A percentile compares a stretch with the other conserved stretches of the same genome.
These are phyloP conservation scores for Ballota nigra DNA, from an alignment of 257 asterid genomes.

Conservation along the genomic window DNA sequence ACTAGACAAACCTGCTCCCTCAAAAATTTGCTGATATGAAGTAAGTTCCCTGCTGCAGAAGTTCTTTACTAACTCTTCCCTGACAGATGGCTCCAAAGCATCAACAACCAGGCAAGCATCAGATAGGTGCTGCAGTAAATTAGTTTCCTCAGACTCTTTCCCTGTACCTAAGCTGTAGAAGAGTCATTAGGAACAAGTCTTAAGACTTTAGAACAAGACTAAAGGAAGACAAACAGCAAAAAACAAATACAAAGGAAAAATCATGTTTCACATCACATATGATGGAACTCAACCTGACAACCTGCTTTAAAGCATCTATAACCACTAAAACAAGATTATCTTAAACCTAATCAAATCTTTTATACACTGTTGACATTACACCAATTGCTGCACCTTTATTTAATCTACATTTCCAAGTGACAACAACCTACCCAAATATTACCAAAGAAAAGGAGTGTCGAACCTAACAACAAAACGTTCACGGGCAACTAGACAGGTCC, in stretches of 20 bases:
- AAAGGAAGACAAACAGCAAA: conserved; percentile 14
- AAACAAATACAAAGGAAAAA: not conserved
- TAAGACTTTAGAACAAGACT: conserved; percentile 11
- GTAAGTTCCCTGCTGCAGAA: conserved; percentile 94
- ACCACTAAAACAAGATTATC: conserved; percentile 13
- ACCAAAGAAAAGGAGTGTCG: not conserved
- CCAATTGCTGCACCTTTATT: not conserved
- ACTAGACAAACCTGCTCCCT: conserved; percentile 83
- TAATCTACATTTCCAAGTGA: conserved; percentile 14
- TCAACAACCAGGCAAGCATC: conserved; percentile 98
- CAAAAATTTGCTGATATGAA: conserved; percentile 94
- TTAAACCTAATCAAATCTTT: not conserved
- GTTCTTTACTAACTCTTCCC: conserved; percentile 89
- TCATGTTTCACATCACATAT: conserved; percentile 6
- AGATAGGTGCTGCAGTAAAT: conserved; percentile 87
- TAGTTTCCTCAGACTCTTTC: conserved; percentile 85
- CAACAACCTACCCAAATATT: conserved; percentile 4
- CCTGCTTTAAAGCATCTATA: conserved; percentile 6
- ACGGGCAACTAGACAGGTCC: conserved; percentile 1
- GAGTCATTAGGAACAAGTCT: conserved; percentile 9
- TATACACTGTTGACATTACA: not conserved
- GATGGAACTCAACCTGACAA: conserved; percentile 11
- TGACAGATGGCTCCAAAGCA: conserved; percentile 97
- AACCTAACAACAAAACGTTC: conserved; percentile 5
- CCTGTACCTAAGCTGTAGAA: conserved; percentile 91